Base-by-base conservation (phyloP, 805 yeast genomes). In the fission yeast (Schizosaccharomyces pombe) region DNA sequence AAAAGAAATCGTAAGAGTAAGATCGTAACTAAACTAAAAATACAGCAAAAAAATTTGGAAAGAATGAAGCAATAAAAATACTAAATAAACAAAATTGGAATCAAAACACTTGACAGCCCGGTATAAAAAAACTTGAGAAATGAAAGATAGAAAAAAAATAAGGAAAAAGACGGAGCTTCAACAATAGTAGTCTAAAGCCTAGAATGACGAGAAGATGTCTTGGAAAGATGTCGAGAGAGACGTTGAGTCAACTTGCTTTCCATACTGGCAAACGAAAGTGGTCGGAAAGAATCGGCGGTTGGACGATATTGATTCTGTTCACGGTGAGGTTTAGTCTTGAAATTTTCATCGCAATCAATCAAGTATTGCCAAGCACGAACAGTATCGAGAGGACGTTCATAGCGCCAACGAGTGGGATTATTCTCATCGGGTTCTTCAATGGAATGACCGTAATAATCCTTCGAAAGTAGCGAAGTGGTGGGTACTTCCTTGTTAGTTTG, bases 361-460 rank as follows among this genome's bases (percentile, higher is more conserved):
- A 43, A 11, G n/a, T 16, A 22, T 9, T 43, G 49, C 49, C 49
- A 43, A 22, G 49, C 49, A 26, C 49, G 49, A 62, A 91, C 87
- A 1, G 99, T 91, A 66, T 93, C 99, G 62, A 91, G 70, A 3
- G 99, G 99, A 62, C 99, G 77, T 68, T 91, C 99, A 66, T 87
- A 89, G 67, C 98, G 77, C 22, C 82, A 69, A 62, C 99, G 76
- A 5, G 95, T 80, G 30, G 99, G 99, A 64, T 91, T 91, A 39
- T 94, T 85, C 60, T 82, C 73, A 65, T 91, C 99, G 5, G 93
- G 83, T 58, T 77, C 77, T 2, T 64, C 64, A 62, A 91, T 91
- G 5, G 80, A 77, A 57, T 76, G 75, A 22, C 99, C 99, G 66
- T 87, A 89, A 47, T 85, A 78, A 65, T 91, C 99, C 11, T 31